Evolutionary conservation across 768 basidiomycete genomes (phyloP), one percentile per base, ranked within the genome.

Genomic region (Inosperma sp.): DNA sequence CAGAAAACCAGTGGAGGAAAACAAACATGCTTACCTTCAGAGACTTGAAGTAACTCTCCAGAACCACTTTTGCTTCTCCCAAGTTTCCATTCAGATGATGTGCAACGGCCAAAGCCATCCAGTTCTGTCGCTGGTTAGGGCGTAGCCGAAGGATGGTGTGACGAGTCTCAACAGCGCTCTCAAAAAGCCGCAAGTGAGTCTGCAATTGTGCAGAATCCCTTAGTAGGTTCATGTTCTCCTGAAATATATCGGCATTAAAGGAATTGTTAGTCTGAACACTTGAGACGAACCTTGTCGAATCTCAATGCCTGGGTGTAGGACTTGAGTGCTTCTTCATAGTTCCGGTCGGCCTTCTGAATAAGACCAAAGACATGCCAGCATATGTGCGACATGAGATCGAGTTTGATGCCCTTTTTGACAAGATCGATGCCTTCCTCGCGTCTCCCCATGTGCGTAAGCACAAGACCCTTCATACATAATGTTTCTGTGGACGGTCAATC

Each of bases 311-410:
- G 88, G 2, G 79, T 82, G 67, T 97, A 98, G 21, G 93, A 93
- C 61, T 93, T 89, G 60, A 92, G 76, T 1, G 96, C 93, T 61
- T 94, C 93, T 57, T 91, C 90, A 60, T 92, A 97, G 63, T 95
- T 92, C 68, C 88, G 93, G 65, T 96, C 89, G 7, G 86, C 86
- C 67, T 95, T 92, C 66, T 93, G 88, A 17, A 96, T 83, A 61
- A 99, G 85, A 22, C 93, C 96, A 65, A 92, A 88, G 56, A 98
- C 95, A 68, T 99, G 96, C 94, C 96, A 98, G 64, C 86, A 87
- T 63, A 99, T 97, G 62, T 97, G 93, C 16, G 91, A 93, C 26
- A 80, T 84, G 48, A 90, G 70, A 68, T 94, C 90, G 40, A 84
- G 74, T 35, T 82, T 78, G 57, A 91, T 78, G 51, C 93, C 93